Evolutionary conservation across 306 rosid genomes (phyloP).

Genomic region (Canavalia gladiata): DNA sequence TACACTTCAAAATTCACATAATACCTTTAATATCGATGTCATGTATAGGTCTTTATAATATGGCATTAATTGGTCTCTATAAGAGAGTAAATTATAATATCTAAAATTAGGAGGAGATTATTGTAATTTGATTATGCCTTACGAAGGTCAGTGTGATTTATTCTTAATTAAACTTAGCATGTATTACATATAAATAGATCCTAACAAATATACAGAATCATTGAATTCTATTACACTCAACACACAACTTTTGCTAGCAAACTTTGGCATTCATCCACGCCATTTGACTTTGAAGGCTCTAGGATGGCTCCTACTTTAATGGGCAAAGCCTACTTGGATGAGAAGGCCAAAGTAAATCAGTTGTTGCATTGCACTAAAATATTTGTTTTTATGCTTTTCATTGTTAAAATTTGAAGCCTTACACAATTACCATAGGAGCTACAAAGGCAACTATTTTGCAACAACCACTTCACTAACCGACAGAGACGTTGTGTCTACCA

Average conservation of each 20-base stretch:
- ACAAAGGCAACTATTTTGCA: constrained; percentile 59
- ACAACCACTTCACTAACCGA: constrained; percentile 66
- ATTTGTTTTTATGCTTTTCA: constrained; percentile 40
- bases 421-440: constrained; percentile 31
- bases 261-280: no score
- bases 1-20: no score
- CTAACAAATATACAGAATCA: no score
- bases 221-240: no score
- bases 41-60: background rate
- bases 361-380: constrained; percentile 5
- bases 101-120: background rate
- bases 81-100: background rate
- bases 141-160: background rate
- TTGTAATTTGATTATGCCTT: background rate
- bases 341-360: constrained; percentile 37
- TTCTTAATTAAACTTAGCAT: no score
- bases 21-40: background rate
- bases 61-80: background rate
- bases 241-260: no score
- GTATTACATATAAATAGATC: no score
- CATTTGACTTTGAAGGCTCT: no score
- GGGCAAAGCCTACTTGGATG: constrained; percentile 37
- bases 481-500: constrained; percentile 59
- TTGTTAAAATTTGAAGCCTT: constrained; percentile 42
- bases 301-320: no score